Base-by-base conservation (phyloP, 169 alveolate species). In the Theileria parva region DNA sequence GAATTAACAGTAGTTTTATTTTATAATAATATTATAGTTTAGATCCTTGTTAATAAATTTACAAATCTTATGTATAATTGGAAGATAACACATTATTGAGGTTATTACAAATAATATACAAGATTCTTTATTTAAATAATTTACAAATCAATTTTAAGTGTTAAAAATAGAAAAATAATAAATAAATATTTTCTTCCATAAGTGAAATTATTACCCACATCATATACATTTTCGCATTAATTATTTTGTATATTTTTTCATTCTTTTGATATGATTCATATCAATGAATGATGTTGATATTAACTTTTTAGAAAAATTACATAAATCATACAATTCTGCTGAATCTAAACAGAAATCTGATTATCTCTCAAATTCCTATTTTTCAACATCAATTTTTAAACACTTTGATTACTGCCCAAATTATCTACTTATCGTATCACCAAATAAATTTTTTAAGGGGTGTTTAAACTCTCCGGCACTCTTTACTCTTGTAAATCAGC, bases 401-500 rank as follows among this genome's bases (percentile, higher is more conserved):
- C 44, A 51, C 32, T 57, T 61, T 21, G 80, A 73, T 61, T 57
- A 59, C 61, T 73, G 80, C 23, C 8, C 77, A 51, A 28, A 73
- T 15, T 73, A 57, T 51, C 25, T 44, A 57, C 50, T 73, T 27
- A n/a, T 15, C 11, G 28, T 61, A 17, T 37, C 57, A n/a, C 21
- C 50, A 15, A 59, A 44, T 13, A 15, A 30, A 17, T 15, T 8
- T 59, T 21, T 39, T 3, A 53, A 59, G 25, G 76, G 81, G 32
- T 83, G 86, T 53, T 59, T 44, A 39, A 53, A 74, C 37, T 19
- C 80, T 5, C 61, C 53, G 9, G 88, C 88, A 15, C 66, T 81
- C 28, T 81, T 81, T 71, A 81, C 88, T 15, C 50, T 81, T 51
- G 34, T 67, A 39, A 84, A 75, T 23, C 88, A 81, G 19, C 65